Evolutionary conservation across 768 basidiomycete genomes (phyloP), one percentile per base, ranked within the genome.

Genomic region (Tricholoma matsutake): DNA sequence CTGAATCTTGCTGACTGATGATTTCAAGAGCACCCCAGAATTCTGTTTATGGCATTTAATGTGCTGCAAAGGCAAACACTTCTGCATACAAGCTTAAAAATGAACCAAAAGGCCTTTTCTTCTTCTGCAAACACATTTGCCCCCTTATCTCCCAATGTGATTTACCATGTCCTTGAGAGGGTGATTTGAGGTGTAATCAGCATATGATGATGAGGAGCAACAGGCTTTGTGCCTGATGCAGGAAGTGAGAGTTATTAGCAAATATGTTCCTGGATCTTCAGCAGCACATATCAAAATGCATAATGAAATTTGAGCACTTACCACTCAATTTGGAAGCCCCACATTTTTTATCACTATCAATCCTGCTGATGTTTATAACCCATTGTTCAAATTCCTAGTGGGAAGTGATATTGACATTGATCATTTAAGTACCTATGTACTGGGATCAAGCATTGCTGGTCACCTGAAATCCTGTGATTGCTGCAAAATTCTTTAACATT

Each of bases 401-500:
- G 79, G 80, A 0, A 25, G 22, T 1, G 71, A 79, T 0, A 74
- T 78, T 7, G 71, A 79, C 58, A 45, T 79, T 13, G 75, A 79
- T 37, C 57, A 71, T 8, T 37, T 76, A 0, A 0, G 62, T 75
- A 0, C 72, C 76, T 0, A 58, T 70, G 1, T 74, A 67, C 37
- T 63, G 58, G 51, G 65, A 78, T n/a, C 78, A 79, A 37, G 32
- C 75, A 0, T 37, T 68, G 2, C 57, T 78, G 0, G 56, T 81
- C n/a, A n/a, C n/a, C n/a, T n/a, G n/a, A n/a, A n/a, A n/a, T n/a
- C n/a, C n/a, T n/a, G n/a, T n/a, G n/a, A 62, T 76, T 0, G 76
- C 75, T 1, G 74, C 78, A 0, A 63, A 73, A 16, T 82, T 80
- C 63, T 82, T 81, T 59, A 64, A 81, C 63, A 59, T 74, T 0